Evolutionary conservation across 441 rosid species (phyloP), one percentile per base, ranked within the genome.

Genomic region (Arabidopsis hybrid): DNA sequence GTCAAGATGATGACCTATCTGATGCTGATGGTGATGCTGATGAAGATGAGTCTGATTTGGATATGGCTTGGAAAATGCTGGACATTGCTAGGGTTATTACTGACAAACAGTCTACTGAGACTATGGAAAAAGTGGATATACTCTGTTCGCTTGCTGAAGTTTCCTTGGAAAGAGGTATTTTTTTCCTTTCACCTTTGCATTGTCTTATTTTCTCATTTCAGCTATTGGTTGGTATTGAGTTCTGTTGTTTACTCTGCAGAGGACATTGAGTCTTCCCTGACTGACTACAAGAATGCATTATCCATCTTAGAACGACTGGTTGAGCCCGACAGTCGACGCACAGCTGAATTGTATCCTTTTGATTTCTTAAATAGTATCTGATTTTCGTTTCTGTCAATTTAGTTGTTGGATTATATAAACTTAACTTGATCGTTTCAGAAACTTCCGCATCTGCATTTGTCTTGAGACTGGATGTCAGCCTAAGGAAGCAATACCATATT

Each of bases 31-130:
- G 80, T 21, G 26, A 21, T 21, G 26, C 26, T 17, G 97, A 92
- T 67, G 99, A 95, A 78, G 99, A 92, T 61, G 97, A 92, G 51
- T 85, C 92, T 73, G 97, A 92, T 77, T 84, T 91, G 81, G 97
- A 92, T 81, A 87, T 86, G 87, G 91, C 99, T 6, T 92, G 97
- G 97, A 92, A 95, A 82, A 87, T 92, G 93, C 86, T 95, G 12
- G 99, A 89, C 81, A 83, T 92, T 72, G 95, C 97, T 1, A 89
- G 99, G 82, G 95, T 91, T 74, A 95, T 95, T 67, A 81, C 92
- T 69, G 97, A 89, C 49, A 95, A 85, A 65, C 79, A 83, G 17
- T 65, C 83, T 0, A 84, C 69, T 55, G 96, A 91, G 35, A 82
- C 93, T 21, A 85, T 87, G 88, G 95, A 89, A 74, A 89, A 87